Conservation (phyloP, 345 rosid genomes). For the Eucalyptus coolabah region DNA sequence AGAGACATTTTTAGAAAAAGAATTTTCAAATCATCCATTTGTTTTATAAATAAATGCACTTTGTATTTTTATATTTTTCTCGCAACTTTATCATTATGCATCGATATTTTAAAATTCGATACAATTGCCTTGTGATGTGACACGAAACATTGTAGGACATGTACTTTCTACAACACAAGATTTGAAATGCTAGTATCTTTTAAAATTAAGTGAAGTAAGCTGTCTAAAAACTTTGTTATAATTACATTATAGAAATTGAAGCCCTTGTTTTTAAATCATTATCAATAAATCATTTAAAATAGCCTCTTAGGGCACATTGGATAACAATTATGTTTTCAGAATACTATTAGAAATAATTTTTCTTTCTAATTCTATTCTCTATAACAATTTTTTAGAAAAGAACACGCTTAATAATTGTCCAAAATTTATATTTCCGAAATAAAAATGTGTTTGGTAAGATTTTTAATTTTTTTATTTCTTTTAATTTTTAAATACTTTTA, state of each 20-base stretch:
- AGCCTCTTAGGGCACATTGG: rapidly evolving
- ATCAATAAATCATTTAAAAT: neutral
- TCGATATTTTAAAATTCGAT: no score
- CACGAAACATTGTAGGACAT: neutral
- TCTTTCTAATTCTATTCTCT: no score
- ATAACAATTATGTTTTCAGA: no score
- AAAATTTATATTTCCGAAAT: no score
- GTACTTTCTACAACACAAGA: neutral
- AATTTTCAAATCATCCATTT: neutral
- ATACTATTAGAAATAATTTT: no score
- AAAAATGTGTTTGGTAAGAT: no score
- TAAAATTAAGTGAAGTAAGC: neutral
- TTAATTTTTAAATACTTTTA: no score
- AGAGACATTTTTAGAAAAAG: neutral
- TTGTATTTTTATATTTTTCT: no score
- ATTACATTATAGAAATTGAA: neutral
- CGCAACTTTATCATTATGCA: no score
- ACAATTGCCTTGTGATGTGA: neutral
- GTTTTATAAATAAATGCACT: rapidly evolving
- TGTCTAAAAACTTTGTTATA: neutral
- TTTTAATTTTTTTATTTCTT: no score
- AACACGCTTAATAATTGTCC: rapidly evolving
- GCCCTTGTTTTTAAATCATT: neutral
- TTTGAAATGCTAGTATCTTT: neutral
- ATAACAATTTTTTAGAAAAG: rapidly evolving